Evolutionary conservation across 179 eudicot genomes (phyloP).

Genomic region (Camellia oleifera): DNA sequence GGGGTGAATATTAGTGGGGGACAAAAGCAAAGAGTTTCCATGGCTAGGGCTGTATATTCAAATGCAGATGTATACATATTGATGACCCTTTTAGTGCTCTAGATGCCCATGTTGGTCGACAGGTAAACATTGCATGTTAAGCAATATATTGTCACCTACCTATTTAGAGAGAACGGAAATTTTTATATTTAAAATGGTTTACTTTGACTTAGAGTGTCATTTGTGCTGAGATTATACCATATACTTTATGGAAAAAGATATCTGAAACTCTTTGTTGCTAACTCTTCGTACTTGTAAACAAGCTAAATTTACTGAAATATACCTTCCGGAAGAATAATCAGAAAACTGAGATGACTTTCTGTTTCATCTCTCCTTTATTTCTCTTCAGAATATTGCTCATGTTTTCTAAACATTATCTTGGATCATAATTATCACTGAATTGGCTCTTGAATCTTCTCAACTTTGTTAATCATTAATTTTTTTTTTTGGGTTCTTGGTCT

Average conservation of each 20-base stretch:
- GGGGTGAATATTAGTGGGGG: slow-evolving; percentile 64
- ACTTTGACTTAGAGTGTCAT: neutral
- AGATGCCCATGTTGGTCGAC: slow-evolving; percentile 55
- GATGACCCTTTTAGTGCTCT: slow-evolving; percentile 58
- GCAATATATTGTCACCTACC: neutral
- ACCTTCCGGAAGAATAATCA: neutral
- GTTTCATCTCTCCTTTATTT: neutral
- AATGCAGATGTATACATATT: slow-evolving; percentile 51
- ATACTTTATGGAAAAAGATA: neutral
- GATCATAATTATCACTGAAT: no score
- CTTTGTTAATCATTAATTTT: no score
- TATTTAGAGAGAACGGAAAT: neutral
- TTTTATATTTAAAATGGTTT: neutral
- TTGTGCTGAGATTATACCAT: neutral
- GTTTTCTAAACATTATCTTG: no score
- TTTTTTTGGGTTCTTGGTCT: neutral
- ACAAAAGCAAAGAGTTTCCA: slow-evolving; percentile 64
- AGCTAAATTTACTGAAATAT: neutral
- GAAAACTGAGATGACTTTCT: neutral
- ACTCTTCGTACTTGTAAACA: neutral
- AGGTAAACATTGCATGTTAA: slow-evolving; percentile 29
- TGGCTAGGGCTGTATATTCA: slow-evolving; percentile 64
- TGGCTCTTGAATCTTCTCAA: no score
- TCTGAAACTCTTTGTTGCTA: neutral
- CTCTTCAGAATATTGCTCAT: neutral